A percentile compares a stretch with the other conserved stretches of the same genome.
Evolutionary conservation across 306 rosid species (phyloP).

Genomic region (Alnus glutinosa): DNA sequence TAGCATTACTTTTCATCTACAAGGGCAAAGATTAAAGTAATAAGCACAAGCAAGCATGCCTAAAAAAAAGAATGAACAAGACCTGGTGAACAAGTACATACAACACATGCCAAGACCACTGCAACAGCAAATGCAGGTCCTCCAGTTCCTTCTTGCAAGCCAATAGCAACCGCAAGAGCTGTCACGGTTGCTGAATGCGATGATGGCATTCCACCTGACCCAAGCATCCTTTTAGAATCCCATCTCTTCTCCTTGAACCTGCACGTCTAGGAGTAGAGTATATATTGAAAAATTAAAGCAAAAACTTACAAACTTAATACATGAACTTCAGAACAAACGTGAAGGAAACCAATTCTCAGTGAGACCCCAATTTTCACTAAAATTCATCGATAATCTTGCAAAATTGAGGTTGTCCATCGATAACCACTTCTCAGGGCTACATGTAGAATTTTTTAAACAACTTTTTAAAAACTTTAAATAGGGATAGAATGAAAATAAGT

Average conservation of each 20-base stretch:
- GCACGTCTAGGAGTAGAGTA: slow-evolving; percentile 42
- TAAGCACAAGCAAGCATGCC: slow-evolving; percentile 6
- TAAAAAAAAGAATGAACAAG: slow-evolving; percentile 10
- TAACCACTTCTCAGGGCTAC: no score
- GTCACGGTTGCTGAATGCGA: slow-evolving; percentile 90
- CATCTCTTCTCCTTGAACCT: slow-evolving; percentile 91
- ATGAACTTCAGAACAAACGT: background rate
- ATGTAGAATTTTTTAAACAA: no score
- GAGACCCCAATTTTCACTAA: background rate
- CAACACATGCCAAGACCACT: slow-evolving; percentile 76
- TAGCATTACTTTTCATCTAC: background rate
- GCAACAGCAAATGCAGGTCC: slow-evolving; percentile 80
- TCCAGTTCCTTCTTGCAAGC: slow-evolving; percentile 68
- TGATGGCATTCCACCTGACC: slow-evolving; percentile 93
- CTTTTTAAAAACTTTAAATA: no score
- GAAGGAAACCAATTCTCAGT: background rate
- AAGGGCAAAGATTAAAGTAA: background rate
- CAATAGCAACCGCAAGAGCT: slow-evolving; percentile 71
- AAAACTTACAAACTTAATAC: background rate
- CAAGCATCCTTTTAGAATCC: slow-evolving; percentile 85
- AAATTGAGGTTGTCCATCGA: background rate
- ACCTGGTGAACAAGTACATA: slow-evolving; percentile 39
- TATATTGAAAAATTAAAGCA: slow-evolving; percentile 5
- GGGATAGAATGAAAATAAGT: no score
- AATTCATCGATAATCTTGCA: background rate